Percentiles rank a stretch among this genome's conserved stretches.
Conservation (phyloP, 2,329 filamentous ascomycete species). For the Macrophomina phaseolina region DNA sequence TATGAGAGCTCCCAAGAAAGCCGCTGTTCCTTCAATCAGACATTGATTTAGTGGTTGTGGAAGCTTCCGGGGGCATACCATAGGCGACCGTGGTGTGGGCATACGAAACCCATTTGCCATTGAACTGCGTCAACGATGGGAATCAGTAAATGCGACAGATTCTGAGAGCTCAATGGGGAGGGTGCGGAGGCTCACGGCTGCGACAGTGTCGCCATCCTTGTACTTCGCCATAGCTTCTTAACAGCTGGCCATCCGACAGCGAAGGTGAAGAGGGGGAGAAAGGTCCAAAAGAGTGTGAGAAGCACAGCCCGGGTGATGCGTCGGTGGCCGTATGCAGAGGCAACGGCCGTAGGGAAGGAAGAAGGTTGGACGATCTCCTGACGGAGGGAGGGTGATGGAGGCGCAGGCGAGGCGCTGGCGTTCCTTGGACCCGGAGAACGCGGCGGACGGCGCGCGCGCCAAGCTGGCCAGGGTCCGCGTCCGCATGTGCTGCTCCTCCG, state of each 20-base stretch:
- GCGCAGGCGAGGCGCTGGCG: neutral
- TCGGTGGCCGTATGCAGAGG: neutral
- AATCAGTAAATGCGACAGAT: neutral
- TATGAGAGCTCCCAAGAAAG: conserved; percentile 84
- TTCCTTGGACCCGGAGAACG: neutral
- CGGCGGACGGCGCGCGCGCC: neutral
- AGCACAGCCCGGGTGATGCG: neutral
- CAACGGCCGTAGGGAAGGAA: conserved; percentile 1
- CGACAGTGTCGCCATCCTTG: conserved; percentile 67
- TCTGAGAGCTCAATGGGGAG: neutral
- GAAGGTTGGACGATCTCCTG: conserved; percentile 10
- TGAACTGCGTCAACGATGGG: conserved; percentile 59
- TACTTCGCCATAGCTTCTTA: conserved; percentile 60
- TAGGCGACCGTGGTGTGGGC: conserved; percentile 85
- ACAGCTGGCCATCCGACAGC: conserved; percentile 21
- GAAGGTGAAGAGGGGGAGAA: neutral
- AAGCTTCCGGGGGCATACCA: conserved; percentile 52
- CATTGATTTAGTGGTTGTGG: neutral
- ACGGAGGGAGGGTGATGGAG: conserved; percentile 8
- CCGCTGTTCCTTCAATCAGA: conserved; percentile 56
- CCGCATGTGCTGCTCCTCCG: neutral
- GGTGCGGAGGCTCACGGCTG: conserved; percentile 55
- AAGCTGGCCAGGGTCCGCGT: conserved; percentile 6
- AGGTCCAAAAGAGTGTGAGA: conserved; percentile 12
- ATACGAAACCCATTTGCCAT: conserved; percentile 90